Base-by-base conservation (phyloP, 2,329 filamentous ascomycete genomes). In the Aspergillus neoniger region DNA sequence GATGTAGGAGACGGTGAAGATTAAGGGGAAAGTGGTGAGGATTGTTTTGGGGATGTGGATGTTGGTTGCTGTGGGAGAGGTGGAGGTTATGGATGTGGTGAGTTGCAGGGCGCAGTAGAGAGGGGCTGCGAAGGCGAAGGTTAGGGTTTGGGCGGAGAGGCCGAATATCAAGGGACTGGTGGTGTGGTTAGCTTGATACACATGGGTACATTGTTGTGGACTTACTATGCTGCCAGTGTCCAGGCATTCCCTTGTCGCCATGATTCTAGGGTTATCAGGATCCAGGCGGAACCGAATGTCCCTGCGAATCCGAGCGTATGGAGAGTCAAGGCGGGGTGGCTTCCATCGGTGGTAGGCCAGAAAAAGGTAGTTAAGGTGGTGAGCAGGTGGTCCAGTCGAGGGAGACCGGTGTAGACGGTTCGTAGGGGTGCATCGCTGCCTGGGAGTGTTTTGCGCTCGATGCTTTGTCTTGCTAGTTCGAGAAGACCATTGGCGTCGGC, bases 61-160 rank as follows among this genome's bases (percentile, higher is more conserved):
- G 44, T 74, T 74, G 23, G 72, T 69, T 1, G 72, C 68, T 9
- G 69, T 70, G 4, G 76, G 75, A 8, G 73, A 74, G 5, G 67
- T 66, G 6, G 75, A 73, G 0, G 79, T 76, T 4, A 76, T 71
- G 2, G 81, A 83, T 15, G 70, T 75, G 44, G 74, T 71, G 8
- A 83, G 72, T 47, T 83, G 79, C 5, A 80, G 55, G 3, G 74
- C 71, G 43, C 79, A 73, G 61, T 77, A 79, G 15, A 82, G 64
- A 0, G 81, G 81, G 1, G 76, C 72, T 4, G 78, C 76, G 56
- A 81, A 72, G 15, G 80, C 78, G 61, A 79, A 82, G 5, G 78
- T 75, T 39, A 79, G 64, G 9, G 77, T 73, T 63, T 82, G 81
- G 2, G 79, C 72, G 2, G 72, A 49, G 15, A 81, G 59, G 12